Percentiles rank a stretch among this genome's conserved stretches.
These are phyloP conservation scores for Epichloe baconii DNA, from an alignment of 2,329 filamentous ascomycete genomes.

Conservation along the genomic window DNA sequence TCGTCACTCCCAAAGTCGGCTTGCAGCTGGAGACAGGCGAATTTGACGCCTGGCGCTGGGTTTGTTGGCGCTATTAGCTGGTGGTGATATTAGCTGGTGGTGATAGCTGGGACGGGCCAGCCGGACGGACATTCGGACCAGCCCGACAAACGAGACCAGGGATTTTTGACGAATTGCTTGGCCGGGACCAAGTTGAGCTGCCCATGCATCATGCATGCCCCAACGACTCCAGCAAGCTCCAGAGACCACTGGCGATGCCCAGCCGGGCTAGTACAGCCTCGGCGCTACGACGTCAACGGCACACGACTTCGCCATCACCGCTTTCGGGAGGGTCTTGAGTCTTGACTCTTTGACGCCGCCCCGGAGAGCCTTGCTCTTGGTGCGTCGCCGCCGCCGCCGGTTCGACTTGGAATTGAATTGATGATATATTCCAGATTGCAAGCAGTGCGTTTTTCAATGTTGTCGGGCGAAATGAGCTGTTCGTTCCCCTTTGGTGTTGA, in stretches of 20 bases:
- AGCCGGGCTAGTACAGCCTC: neutral
- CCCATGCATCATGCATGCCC: neutral
- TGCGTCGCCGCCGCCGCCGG: neutral
- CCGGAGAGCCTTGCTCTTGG: neutral
- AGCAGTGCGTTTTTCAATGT: neutral
- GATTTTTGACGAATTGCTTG: neutral
- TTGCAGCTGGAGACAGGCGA: neutral
- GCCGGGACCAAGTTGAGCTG: neutral
- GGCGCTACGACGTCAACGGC: slow-evolving; percentile 5
- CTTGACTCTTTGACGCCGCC: neutral
- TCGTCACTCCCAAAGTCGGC: neutral
- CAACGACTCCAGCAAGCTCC: neutral
- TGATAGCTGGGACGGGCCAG: too few relatives aligned
- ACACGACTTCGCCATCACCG: neutral
- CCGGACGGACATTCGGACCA: neutral
- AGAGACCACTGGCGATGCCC: neutral
- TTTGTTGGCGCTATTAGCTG: too few relatives aligned
- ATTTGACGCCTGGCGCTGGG: neutral
- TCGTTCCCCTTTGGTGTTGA: too few relatives aligned
- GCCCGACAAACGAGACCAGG: neutral
- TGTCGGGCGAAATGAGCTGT: neutral
- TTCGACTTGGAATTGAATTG: neutral
- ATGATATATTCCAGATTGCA: neutral
- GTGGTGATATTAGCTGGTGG: too few relatives aligned
- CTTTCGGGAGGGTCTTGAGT: neutral